These are phyloP conservation scores for Spathaspora arborariae DNA, from an alignment of 805 yeast genomes.

Conservation along the genomic window DNA sequence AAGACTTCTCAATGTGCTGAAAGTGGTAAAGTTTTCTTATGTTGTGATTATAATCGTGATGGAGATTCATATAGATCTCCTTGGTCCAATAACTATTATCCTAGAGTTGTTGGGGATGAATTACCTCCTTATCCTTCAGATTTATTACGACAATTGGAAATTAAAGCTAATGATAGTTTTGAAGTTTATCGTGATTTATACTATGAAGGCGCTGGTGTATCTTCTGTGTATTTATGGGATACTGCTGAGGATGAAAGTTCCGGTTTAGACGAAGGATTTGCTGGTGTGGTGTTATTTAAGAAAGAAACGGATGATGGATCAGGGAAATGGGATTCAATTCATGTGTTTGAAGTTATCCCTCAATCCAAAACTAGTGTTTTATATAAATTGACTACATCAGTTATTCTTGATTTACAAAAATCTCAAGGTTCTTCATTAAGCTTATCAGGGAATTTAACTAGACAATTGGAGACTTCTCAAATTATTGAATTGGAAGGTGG, in stretches of 20 bases:
- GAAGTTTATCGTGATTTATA: conserved; percentile 90
- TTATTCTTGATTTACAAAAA: conserved; percentile 64
- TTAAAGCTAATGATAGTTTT: conserved; percentile 82
- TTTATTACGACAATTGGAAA: conserved; percentile 67
- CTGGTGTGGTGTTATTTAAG: conserved; percentile 87
- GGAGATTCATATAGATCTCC: conserved; percentile 92
- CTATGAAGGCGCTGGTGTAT: conserved; percentile 85
- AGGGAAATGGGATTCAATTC: conserved; percentile 90
- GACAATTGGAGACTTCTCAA: conserved; percentile 66
- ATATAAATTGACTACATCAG: conserved; percentile 82
- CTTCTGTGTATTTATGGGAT: conserved; percentile 92
- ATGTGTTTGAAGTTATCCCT: conserved; percentile 74
- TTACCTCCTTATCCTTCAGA: conserved; percentile 71
- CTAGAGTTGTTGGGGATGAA: conserved; percentile 32
- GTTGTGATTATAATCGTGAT: conserved; percentile 94
- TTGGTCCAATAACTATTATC: conserved; percentile 72
- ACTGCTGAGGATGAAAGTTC: conserved; percentile 51
- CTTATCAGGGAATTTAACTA: conserved; percentile 78
- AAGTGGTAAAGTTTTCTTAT: conserved; percentile 64
- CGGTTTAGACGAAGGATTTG: conserved; percentile 55
- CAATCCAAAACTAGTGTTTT: conserved; percentile 32
- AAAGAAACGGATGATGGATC: conserved; percentile 50
- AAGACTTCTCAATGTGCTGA: conserved; percentile 45
- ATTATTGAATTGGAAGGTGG: conserved; percentile 33
- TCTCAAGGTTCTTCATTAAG: conserved; percentile 15